A percentile compares a stretch with the other conserved stretches of the same genome.
phyloP scores from a whole-genome alignment of 331 rosid genomes.

The Arachis monticola region DNA sequence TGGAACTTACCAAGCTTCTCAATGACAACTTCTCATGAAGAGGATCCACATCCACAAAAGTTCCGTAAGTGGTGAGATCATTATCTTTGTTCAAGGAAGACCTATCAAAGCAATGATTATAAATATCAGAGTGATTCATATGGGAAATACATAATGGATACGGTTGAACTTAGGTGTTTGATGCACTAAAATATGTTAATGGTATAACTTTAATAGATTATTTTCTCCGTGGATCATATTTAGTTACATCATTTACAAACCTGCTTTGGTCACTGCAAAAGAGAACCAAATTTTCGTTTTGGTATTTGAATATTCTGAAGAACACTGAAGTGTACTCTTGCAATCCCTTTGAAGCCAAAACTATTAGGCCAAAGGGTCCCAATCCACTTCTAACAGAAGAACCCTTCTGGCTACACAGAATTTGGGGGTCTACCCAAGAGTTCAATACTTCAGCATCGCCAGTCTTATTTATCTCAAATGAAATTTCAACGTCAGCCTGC shows the following conservation, averaged over 20 bases:
- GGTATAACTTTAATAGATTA: background rate
- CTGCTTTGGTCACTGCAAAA: conserved; percentile 93
- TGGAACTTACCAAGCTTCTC: conserved; percentile 68
- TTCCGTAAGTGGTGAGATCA: conserved; percentile 64
- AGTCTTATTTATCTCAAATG: conserved; percentile 48
- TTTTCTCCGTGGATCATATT: background rate
- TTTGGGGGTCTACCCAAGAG: conserved; percentile 56
- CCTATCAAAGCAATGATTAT: conserved; percentile 33
- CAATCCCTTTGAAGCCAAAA: conserved; percentile 68
- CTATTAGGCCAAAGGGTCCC: conserved; percentile 80
- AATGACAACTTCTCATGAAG: conserved; percentile 55
- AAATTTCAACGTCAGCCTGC: conserved; percentile 75
- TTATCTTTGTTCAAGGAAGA: conserved; percentile 47
- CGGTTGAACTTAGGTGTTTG: no score
- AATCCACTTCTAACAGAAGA: conserved; percentile 55
- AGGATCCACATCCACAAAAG: conserved; percentile 65
- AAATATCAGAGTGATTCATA: background rate
- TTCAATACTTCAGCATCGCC: conserved; percentile 55
- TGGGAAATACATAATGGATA: no score
- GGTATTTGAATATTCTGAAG: conserved; percentile 62
- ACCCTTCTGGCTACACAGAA: conserved; percentile 57
- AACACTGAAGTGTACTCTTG: conserved; percentile 74
- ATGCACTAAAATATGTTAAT: no score
- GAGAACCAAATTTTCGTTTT: conserved; percentile 60
- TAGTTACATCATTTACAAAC: conserved; percentile 34